Evolutionary conservation across 345 rosid species (phyloP), one percentile per base, ranked within the genome.

Genomic region (Arabis hirsuta): DNA sequence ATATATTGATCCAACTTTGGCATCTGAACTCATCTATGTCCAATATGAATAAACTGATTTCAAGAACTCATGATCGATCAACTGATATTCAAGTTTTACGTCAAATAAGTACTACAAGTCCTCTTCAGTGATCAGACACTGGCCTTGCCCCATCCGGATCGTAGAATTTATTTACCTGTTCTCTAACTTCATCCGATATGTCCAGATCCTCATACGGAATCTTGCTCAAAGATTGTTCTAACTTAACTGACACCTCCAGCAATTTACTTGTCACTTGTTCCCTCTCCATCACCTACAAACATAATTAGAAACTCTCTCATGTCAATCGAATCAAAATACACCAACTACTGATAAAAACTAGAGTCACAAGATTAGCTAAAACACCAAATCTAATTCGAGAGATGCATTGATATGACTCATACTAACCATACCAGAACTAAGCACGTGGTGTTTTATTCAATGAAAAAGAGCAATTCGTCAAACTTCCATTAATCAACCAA

Each of bases 181-280:
- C 99, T 71, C 89, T 95, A 62, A 95, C 97, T 90, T 95, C 99
- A 79, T 91, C 97, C 3, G 97, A 90, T 68, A 95, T 91, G 64
- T 90, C 97, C 12, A 95, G 91, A 60, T 78, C 82, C 63, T 90
- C 90, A 67, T 41, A 83, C 20, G 96, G 76, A 75, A 91, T 84
- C 79, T 77, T 79, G 76, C 88, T 83, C 67, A 95, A 79, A 59
- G 92, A 85, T 78, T 86, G 89, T 75, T 91, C 96, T 79, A 91
- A 46, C 69, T 62, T 81, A 9, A 80, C 78, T 7, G 96, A 89
- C 73, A 91, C 81, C 72, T 87, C 93, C 77, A 82, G 72, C 71
- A 84, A 86, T 60, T 81, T 87, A 72, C 73, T 73, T 83, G 89
- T 84, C 72, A 90, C 81, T 59, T 84, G 83, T 22, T 87, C 96